Evolutionary conservation across 805 yeast species (phyloP), one percentile per base, ranked within the genome.

Genomic region (Grigorovia jiainica): DNA sequence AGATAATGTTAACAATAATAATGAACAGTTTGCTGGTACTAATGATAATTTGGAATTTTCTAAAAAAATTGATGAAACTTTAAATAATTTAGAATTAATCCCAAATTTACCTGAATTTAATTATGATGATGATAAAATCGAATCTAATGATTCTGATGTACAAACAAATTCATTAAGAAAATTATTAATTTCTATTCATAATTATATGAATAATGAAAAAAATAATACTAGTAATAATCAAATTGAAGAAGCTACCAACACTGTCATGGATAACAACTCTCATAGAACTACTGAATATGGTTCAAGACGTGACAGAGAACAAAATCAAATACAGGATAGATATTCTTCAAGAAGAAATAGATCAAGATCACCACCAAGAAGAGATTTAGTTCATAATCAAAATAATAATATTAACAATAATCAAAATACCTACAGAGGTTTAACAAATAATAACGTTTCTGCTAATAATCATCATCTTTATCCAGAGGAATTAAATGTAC

Each of bases 401-500:
- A 11, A 20, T 7, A 27, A 20, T 38, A 27, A 43, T 30, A 37
- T 38, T 17, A 38, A 35, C 45, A 46, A 41, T 41, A 46, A 36
- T 27, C 33, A 36, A 18, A 33, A 36, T 18, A 15, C 21, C 15
- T 17, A 17, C 8, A 25, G 29, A 17, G 31, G 36, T 21, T 31
- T 30, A 23, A 32, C n/a, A 21, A 35, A 39, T 21, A 33, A 40
- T 27, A 29, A 24, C 15, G 41, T 50, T 21, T 54, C 51, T 36
- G 42, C 55, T 1, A 61, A 60, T 37, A 60, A 58, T 29, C 65
- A 60, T 44, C 63, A 60, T 36, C 43, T 61, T 27, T 57, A 56
- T 40, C 64, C 64, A 7, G 62, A 79, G 41, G 92, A 84, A 61
- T 64, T 67, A 51, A 84, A 84, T 57, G 63, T 71, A 5, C 85